Evolutionary conservation across 352 stramenopile genomes (phyloP), one percentile per base, ranked within the genome.

Genomic region (Pythium dissotocum): DNA sequence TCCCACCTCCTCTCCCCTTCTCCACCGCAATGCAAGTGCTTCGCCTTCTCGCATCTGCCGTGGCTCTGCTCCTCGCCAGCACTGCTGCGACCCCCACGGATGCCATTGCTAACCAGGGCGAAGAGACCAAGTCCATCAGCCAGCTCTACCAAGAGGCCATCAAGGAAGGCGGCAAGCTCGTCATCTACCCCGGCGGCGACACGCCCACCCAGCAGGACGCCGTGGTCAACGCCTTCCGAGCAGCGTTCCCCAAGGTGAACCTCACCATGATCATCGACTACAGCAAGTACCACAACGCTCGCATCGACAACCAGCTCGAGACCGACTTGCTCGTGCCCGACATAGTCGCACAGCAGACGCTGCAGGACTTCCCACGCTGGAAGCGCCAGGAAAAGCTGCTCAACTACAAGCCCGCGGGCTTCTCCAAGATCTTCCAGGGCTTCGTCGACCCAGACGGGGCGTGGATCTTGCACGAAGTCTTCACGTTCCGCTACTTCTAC

Each of bases 301-400:
- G 82, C 21, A 78, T 86, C 28, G 78, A 93, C 75, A 84, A 91
- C 61, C 71, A 85, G 44, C 68, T 88, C 51, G 78, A 84, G 62
- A 80, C 67, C 38, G 62, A 80, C 63, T 65, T 55, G 40, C 66
- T 86, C 40, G 78, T 85, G 46, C 71, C 74, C 0, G 77, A 83
- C 63, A 67, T 84, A 36, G 61, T 77, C 16, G 71, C 76, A 42
- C 64, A 85, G 18, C 79, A 84, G 69, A 88, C 79, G 46, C 70
- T 88, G 32, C 75, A 88, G 63, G 69, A 88, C 73, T 88, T 77
- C 67, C 70, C 76, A 58, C 76, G 79, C 14, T 88, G 74, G 77
- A 61, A 63, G 7, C 66, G 73, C 21, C 67, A 82, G 46, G 76
- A 61, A 14, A 75, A 83, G 59, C 58, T 88, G 44, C 71, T 84